Conservation (phyloP, 768 basidiomycete species). For the Xerocomus spinulosus region DNA sequence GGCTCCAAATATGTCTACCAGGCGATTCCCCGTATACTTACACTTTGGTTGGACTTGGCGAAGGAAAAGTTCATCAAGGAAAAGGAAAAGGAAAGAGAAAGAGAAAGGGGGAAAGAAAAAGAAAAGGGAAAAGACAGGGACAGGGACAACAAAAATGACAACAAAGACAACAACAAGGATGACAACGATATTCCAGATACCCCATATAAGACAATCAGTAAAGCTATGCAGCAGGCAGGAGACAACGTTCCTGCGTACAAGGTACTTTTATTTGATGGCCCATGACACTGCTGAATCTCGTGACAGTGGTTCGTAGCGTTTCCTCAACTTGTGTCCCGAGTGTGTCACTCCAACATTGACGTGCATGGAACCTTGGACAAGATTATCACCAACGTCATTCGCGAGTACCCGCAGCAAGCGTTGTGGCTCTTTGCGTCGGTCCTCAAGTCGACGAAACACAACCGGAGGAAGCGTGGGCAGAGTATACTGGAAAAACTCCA, state of each 20-base stretch:
- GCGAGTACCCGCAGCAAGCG: conserved; percentile 82
- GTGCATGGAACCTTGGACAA: conserved; percentile 57
- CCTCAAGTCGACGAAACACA: conserved; percentile 71
- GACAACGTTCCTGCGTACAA: conserved; percentile 73
- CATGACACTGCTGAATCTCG: conserved; percentile 6
- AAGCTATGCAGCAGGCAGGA: conserved; percentile 50
- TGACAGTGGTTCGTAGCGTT: conserved; percentile 91
- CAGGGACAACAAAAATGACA: too few species aligned
- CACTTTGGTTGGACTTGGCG: conserved; percentile 92
- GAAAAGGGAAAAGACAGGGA: too few species aligned
- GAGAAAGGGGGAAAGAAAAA: too few species aligned
- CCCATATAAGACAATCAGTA: too few species aligned
- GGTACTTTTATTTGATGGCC: conserved; percentile 37
- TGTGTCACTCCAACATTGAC: conserved; percentile 64
- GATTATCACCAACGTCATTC: conserved; percentile 72
- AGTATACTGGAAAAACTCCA: conserved; percentile 53
- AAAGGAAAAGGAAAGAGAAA: too few species aligned
- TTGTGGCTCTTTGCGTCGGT: conserved; percentile 91
- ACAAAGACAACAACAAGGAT: too few species aligned
- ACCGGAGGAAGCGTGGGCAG: conserved; percentile 57
- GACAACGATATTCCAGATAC: too few species aligned
- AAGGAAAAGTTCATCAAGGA: conserved; percentile 61
- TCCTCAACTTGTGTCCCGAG: conserved; percentile 93
- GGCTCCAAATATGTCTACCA: conserved; percentile 98
- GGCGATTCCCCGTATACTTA: conserved; percentile 88